Percentiles rank a stretch among this genome's conserved stretches.
Conservation (phyloP, 257 asterid species). For the Thymus mandschuricus region DNA sequence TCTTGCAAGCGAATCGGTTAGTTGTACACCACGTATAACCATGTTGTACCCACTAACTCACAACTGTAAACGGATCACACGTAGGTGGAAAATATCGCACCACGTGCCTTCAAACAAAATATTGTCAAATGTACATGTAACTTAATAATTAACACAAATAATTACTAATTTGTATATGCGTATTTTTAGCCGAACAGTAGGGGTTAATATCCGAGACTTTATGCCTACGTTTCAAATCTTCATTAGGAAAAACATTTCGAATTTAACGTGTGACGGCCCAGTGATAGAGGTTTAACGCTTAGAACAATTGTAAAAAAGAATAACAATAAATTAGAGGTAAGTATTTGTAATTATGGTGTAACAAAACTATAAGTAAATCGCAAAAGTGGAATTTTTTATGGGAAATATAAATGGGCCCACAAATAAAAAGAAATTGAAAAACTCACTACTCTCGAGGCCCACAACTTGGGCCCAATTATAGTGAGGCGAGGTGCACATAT, state of each 20-base stretch:
- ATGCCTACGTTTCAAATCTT: too few relatives aligned
- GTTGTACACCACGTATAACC: background rate
- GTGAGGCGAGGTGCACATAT: conserved; percentile 6
- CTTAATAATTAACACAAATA: too few relatives aligned
- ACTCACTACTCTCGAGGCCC: conserved; percentile 31
- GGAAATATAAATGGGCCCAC: conserved; percentile 31
- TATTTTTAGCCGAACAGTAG: too few relatives aligned
- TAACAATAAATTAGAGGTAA: too few relatives aligned
- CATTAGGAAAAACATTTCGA: too few relatives aligned
- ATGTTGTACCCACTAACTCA: background rate
- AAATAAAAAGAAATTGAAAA: background rate
- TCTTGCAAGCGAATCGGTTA: background rate
- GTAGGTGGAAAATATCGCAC: background rate
- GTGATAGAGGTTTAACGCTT: too few relatives aligned
- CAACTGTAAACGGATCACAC: background rate
- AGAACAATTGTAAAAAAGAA: too few relatives aligned
- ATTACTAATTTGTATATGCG: too few relatives aligned
- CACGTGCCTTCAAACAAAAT: background rate
- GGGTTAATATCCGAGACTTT: too few relatives aligned
- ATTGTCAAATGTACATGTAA: too few relatives aligned
- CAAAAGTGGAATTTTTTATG: conserved; percentile 4
- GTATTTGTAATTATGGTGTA: too few relatives aligned
- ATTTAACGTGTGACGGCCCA: too few relatives aligned
- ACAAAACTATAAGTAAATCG: background rate
- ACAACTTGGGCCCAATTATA: conserved; percentile 32